phyloP scores from a whole-genome alignment of 1,284 basidiomycete species.

The Phlebopus sp. region DNA sequence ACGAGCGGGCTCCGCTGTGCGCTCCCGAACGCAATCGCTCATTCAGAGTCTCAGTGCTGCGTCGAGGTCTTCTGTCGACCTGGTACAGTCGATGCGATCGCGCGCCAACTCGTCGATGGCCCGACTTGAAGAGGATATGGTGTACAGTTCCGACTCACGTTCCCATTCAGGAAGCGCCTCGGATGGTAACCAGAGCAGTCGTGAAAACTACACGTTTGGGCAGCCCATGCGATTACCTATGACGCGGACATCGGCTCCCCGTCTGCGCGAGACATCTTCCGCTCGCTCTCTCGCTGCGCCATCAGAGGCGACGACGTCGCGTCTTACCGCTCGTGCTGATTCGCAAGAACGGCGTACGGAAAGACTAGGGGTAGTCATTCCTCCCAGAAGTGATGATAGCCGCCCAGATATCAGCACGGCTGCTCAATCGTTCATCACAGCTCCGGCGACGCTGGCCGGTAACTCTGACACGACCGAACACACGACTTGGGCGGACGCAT shows the following conservation, averaged over 20 bases:
- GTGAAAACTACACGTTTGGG: slow-evolving; percentile 72
- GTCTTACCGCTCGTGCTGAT: slow-evolving; percentile 16
- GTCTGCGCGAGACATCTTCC: slow-evolving; percentile 15
- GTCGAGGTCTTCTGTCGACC: slow-evolving; percentile 57
- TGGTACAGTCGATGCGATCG: slow-evolving; percentile 45
- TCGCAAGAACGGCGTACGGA: slow-evolving; percentile 13
- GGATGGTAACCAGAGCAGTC: slow-evolving; percentile 45
- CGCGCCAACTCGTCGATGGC: slow-evolving; percentile 61
- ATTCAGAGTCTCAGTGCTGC: slow-evolving; percentile 62
- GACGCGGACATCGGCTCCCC: slow-evolving; percentile 19
- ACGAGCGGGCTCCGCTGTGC: slow-evolving; percentile 48
- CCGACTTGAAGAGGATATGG: slow-evolving; percentile 52
- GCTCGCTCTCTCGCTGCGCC: slow-evolving; percentile 23
- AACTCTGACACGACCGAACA: slow-evolving; percentile 39
- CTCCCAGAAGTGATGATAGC: slow-evolving; percentile 32
- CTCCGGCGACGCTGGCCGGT: slow-evolving; percentile 53
- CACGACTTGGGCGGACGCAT: slow-evolving; percentile 37
- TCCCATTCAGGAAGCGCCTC: slow-evolving; percentile 54
- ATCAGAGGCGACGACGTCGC: slow-evolving; percentile 26
- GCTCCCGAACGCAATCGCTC: slow-evolving; percentile 59
- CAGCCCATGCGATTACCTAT: slow-evolving; percentile 41
- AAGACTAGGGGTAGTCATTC: slow-evolving; percentile 20
- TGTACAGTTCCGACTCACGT: slow-evolving; percentile 41
- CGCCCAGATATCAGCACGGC: slow-evolving; percentile 66
- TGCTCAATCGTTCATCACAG: slow-evolving; percentile 62